Base-by-base conservation (phyloP, 331 rosid genomes). In the Cydonia oblonga region DNA sequence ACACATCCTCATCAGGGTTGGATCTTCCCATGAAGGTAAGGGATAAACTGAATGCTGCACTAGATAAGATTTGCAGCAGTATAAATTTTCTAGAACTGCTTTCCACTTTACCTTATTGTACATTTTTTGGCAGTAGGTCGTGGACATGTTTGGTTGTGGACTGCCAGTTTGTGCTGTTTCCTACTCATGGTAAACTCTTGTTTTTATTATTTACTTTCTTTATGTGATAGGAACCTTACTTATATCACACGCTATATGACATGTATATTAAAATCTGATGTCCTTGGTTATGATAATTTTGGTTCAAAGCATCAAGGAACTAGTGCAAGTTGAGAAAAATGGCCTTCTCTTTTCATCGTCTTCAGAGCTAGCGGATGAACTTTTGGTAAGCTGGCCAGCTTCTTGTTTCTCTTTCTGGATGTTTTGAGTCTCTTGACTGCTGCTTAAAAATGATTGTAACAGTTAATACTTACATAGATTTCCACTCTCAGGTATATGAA, bases 21-120 rank as follows among this genome's bases (percentile, higher is more conserved):
- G 98, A 93, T 84, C 98, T 90, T 84, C 98, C 98, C 32, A 93
- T 90, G 98, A 93, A 93, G 98, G 98, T 90, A 84, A 29, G 23
- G 25, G 4, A 23, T 51, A 53, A 24, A 51, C 56, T 72, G 46
- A 26, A 16, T 59, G 9, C 19, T 61, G 66, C 44, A 14, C 42
- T 22, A 64, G 68, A 53, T 52, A 40, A 4, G 25, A 46, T 56
- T 19, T 32, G 13, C 59, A 2, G 28, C 38, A 22, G 24, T 40
- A 12, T 72, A 3, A 29, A 23, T 42, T 49, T 14, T 46, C 68
- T 52, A 10, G 1, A 35, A 40, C 54, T 6, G 19, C 32, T 32
- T 9, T 44, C 28, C 14, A 14, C 68, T 73, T 40, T 68, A 23
- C 54, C 3, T 64, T 20, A 68, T 24, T 42, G 5, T 15, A 70